Base-by-base conservation (phyloP, 352 stramenopile species). In the Phytophthora citricola region DNA sequence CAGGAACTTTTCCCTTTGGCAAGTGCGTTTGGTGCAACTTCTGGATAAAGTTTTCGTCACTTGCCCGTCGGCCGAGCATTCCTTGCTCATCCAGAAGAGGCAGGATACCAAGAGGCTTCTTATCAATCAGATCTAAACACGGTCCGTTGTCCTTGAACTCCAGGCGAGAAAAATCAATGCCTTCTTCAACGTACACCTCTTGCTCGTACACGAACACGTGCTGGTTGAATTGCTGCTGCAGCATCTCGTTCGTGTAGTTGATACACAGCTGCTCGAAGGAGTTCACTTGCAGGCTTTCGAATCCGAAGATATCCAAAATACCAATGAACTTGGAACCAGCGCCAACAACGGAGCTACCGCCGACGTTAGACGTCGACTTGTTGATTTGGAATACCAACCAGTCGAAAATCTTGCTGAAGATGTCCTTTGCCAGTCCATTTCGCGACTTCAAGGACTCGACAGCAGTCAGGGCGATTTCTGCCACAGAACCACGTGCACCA, bases 181-280 rank as follows among this genome's bases (percentile, higher is more conserved):
- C 93, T 89, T 99, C 97, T 50, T 96, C 91, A 58, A 98, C 91
- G 75, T 99, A 99, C 47, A 99, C 92, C 48, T 98, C 85, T 64
- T 99, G 96, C 68, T 99, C 97, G 55, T 98, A 93, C 66, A 98
- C 97, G 58, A 99, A 98, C 4, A 98, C 96, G 83, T 98, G 92
- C 75, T 98, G 91, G 76, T 98, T 98, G 74, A 97, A 97, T 62
- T 96, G 89, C 63, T 97, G 89, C 73, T 98, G 94, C 7, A 98
- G 76, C 92, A 98, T 98, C 69, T 98, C 94, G 70, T 98, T 98
- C 44, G 90, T 97, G 74, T 97, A 98, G 78, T 98, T 98, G 76
- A 98, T 98, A 68, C 94, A 98, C 10, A 98, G 79, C 63, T 99
- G 97, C 76, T 98, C 94, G 52, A 98, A 98, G 17, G 89, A 97